Conservation (phyloP, 2,329 filamentous ascomycete species). For the Ceratocystis harringtonii region DNA sequence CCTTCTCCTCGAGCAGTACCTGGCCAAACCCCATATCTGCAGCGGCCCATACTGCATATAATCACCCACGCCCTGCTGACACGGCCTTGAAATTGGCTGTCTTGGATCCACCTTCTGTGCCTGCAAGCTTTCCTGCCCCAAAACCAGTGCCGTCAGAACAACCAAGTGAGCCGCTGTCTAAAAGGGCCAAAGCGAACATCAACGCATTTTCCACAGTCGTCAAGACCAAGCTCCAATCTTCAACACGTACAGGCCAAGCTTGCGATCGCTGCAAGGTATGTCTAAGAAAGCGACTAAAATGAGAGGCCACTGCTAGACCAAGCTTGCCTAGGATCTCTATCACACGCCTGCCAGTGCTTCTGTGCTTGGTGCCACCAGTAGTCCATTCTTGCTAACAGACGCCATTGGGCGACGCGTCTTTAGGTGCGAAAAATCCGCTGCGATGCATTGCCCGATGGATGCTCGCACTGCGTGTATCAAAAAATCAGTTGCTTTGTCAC, state of each 20-base stretch:
- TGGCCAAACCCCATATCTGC: background rate
- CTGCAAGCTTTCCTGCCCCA: background rate
- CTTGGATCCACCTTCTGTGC: background rate
- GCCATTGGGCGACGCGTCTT: slow-evolving; percentile 28
- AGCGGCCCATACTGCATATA: background rate
- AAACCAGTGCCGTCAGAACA: background rate
- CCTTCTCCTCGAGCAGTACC: background rate
- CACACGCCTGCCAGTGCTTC: slow-evolving; percentile 16
- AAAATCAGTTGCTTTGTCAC: slow-evolving; percentile 69
- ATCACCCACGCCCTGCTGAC: background rate
- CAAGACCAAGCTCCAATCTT: slow-evolving; percentile 40
- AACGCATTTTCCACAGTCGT: slow-evolving; percentile 42
- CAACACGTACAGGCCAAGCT: slow-evolving; percentile 60
- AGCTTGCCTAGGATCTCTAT: background rate
- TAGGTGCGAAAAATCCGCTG: slow-evolving; percentile 69
- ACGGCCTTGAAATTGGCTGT: background rate
- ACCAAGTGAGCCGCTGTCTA: background rate
- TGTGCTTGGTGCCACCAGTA: slow-evolving; percentile 4
- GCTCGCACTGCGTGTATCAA: slow-evolving; percentile 65
- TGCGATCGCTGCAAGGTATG: slow-evolving; percentile 66
- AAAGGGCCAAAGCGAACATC: slow-evolving; percentile 16
- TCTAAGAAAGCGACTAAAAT: slow-evolving; percentile 27
- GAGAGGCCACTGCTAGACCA: background rate
- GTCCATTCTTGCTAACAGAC: slow-evolving; percentile 5
- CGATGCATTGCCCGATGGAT: slow-evolving; percentile 65